Evolutionary conservation across 352 stramenopile genomes (phyloP).

Genomic region (Peronospora destructor): DNA sequence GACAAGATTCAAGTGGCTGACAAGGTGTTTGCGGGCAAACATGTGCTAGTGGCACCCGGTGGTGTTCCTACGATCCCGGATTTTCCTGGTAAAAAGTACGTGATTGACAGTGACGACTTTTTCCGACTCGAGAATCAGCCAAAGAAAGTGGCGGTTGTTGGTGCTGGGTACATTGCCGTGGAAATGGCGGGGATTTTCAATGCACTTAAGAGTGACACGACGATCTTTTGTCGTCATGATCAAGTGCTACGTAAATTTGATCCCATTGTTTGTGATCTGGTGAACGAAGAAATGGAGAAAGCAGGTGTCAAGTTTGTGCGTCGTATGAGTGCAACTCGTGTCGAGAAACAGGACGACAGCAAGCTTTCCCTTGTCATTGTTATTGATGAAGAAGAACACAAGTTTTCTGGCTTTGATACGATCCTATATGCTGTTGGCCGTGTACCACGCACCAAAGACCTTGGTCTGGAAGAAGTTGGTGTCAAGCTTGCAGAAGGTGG

Average conservation of each 20-base stretch:
- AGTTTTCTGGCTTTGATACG: conserved; percentile 88
- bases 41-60: conserved; percentile 94
- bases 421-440: conserved; percentile 84
- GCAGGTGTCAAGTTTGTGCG: conserved; percentile 43
- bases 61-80: conserved; percentile 81
- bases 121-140: conserved; percentile 93
- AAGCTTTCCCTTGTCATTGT: conserved; percentile 46
- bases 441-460: conserved; percentile 32
- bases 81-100: conserved; percentile 86
- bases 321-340: conserved; percentile 34
- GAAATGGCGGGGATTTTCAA: conserved; percentile 95
- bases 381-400: conserved; percentile 50
- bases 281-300: conserved; percentile 53
- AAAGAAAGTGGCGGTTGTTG: conserved; percentile 92
- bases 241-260: conserved; percentile 87
- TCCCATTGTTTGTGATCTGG: conserved; percentile 42
- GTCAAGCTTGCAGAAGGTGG: conserved; percentile 64
- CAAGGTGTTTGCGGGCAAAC: conserved; percentile 41
- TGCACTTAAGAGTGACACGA: conserved; percentile 86
- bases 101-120: conserved; percentile 94
- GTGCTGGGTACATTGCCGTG: conserved; percentile 97
- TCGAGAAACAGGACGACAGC: conserved; percentile 35
- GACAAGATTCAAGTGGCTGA: conserved; percentile 54
- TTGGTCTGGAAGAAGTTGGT: conserved; percentile 69
- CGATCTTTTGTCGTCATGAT: conserved; percentile 82